A percentile compares a stretch with the other conserved stretches of the same genome.
Conservation (phyloP, 2,329 filamentous ascomycete species). For the Lachnellula arida region DNA sequence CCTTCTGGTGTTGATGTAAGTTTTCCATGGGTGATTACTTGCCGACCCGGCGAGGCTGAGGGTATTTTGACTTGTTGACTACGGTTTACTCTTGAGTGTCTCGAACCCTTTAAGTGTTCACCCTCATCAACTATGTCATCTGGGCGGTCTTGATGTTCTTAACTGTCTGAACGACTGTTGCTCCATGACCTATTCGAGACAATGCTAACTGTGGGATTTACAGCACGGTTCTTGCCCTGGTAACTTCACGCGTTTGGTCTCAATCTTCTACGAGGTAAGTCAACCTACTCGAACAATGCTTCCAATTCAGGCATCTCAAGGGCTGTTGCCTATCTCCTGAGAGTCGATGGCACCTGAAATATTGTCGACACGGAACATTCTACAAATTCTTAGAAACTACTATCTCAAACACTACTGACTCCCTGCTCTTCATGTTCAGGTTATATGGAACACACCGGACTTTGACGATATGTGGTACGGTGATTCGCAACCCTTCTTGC, state of each 20-base stretch:
- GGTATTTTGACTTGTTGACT: not conserved
- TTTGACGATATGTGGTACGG: slow-evolving; percentile 45
- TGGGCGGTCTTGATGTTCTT: too few species aligned
- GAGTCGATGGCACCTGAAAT: too few species aligned
- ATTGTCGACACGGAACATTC: too few species aligned
- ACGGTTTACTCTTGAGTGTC: not conserved
- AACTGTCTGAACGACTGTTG: too few species aligned
- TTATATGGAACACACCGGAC: slow-evolving; percentile 46
- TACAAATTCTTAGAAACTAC: too few species aligned
- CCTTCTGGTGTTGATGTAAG: slow-evolving; percentile 31
- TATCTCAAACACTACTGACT: too few species aligned
- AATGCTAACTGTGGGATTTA: not conserved
- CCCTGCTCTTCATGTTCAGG: too few species aligned
- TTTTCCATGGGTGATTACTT: not conserved
- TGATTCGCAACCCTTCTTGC: slow-evolving; percentile 47
- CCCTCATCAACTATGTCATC: too few species aligned
- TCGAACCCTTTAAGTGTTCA: not conserved
- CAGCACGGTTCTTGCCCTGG: slow-evolving; percentile 43
- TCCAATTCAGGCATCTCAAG: too few species aligned
- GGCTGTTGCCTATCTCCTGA: too few species aligned
- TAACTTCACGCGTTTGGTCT: slow-evolving; percentile 50
- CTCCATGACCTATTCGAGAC: not conserved
- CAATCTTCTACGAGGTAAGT: slow-evolving; percentile 53
- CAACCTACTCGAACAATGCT: too few species aligned
- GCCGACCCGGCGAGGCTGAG: not conserved